Conservation (phyloP, 2,329 filamentous ascomycete genomes). For the Xylariaceae sp. region DNA sequence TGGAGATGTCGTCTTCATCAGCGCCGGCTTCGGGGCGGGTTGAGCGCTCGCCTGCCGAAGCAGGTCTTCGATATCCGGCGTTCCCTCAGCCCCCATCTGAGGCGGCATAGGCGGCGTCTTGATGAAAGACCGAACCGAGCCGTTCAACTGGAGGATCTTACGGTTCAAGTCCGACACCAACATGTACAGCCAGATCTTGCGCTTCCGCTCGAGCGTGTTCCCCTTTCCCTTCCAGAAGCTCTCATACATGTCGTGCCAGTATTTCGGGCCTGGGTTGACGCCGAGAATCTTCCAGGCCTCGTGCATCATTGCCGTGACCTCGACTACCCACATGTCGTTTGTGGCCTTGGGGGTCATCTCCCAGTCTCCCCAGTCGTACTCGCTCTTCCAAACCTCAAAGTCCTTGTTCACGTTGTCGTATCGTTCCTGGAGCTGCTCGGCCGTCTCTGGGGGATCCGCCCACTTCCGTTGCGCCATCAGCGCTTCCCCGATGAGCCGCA, state of each 20-base stretch:
- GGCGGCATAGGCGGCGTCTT: background rate
- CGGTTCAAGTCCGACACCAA: background rate
- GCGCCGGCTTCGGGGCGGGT: too few relatives aligned
- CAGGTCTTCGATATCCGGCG: background rate
- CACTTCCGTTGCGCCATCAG: background rate
- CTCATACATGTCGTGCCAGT: background rate
- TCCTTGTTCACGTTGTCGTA: background rate
- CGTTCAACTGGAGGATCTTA: background rate
- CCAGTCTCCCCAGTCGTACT: background rate
- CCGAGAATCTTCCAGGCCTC: conserved; percentile 5
- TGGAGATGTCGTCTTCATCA: too few relatives aligned
- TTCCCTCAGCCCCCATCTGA: background rate
- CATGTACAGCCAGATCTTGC: conserved; percentile 1
- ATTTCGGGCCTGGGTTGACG: background rate
- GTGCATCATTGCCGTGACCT: background rate
- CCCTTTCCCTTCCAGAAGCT: conserved; percentile 2
- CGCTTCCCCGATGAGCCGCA: background rate
- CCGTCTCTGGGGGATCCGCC: background rate
- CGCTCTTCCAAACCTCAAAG: background rate
- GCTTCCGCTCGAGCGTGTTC: conserved; percentile 1
- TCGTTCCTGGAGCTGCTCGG: background rate
- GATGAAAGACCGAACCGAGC: background rate
- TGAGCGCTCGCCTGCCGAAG: too few relatives aligned
- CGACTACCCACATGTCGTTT: background rate
- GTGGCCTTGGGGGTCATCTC: background rate